Percentiles rank a stretch among this genome's conserved stretches.
phyloP scores from a whole-genome alignment of 306 rosid species.

The Hippophae gyantsensis region DNA sequence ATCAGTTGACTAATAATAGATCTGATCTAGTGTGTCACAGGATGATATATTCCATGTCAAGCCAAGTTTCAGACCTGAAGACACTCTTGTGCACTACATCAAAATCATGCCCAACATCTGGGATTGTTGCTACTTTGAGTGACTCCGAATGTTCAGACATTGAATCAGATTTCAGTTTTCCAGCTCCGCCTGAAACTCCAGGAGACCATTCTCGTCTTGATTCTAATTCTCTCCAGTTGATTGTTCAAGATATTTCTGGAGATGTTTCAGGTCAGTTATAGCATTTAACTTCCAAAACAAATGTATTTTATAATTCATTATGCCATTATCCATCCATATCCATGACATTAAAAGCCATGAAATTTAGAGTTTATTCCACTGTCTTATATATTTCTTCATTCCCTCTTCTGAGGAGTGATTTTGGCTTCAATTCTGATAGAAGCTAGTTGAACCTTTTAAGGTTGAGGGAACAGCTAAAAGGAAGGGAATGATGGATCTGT shows the following conservation, averaged over 20 bases:
- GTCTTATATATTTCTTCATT: no score
- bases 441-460: no score
- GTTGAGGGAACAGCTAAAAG: no score
- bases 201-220: conserved; percentile 23
- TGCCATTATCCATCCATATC: no score
- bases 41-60: conserved; percentile 83
- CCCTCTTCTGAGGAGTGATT: no score
- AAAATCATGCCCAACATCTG: conserved; percentile 52
- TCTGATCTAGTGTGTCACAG: conserved; percentile 84
- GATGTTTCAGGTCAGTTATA: conserved; percentile 56
- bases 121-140: conserved; percentile 44
- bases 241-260: conserved; percentile 64
- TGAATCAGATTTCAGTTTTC: conserved; percentile 68
- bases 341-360: no score
- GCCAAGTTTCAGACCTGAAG: conserved; percentile 80
- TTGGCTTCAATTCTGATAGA: no score
- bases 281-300: neutral
- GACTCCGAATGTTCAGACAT: conserved; percentile 70
- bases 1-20: conserved; percentile 53
- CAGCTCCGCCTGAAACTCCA: conserved; percentile 43
- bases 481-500: no score
- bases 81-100: conserved; percentile 53
- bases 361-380: no score
- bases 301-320: neutral
- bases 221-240: conserved; percentile 35